Percentiles rank a stretch among this genome's conserved stretches.
phyloP scores from a whole-genome alignment of 2,329 filamentous ascomycete species.

The Ophiostoma sp. region DNA sequence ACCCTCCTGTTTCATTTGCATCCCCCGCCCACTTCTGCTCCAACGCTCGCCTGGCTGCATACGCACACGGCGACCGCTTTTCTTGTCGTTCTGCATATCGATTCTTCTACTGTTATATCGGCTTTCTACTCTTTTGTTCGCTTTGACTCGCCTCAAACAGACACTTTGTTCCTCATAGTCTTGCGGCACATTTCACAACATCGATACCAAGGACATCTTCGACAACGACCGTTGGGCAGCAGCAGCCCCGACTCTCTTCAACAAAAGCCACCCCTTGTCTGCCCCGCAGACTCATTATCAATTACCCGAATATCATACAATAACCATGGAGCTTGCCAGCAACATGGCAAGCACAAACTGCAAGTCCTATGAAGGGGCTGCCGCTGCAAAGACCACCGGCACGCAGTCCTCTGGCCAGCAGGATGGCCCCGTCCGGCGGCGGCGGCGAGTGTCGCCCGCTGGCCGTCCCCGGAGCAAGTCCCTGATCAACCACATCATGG shows the following conservation, averaged over 20 bases:
- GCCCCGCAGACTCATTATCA: not conserved
- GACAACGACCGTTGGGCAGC: not conserved
- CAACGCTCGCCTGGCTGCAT: slow-evolving; percentile 7
- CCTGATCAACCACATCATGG: slow-evolving; percentile 56
- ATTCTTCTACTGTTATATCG: not conserved
- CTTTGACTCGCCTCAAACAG: not conserved
- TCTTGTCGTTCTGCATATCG: not conserved
- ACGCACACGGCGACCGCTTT: not conserved
- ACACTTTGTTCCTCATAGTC: not conserved
- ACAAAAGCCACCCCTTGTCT: slow-evolving; percentile 9
- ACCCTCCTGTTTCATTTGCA: not conserved
- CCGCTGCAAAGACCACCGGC: slow-evolving; percentile 40
- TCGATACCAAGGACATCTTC: no score
- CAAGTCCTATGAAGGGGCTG: slow-evolving; percentile 31
- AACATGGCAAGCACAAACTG: slow-evolving; percentile 27
- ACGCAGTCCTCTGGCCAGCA: slow-evolving; percentile 34
- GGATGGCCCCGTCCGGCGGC: slow-evolving; percentile 34
- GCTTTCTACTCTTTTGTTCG: not conserved
- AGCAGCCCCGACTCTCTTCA: not conserved
- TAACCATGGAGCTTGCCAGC: slow-evolving; percentile 25
- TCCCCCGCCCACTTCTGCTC: slow-evolving; percentile 5
- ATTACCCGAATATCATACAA: not conserved
- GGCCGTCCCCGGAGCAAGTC: slow-evolving; percentile 52
- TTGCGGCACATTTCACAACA: not conserved
- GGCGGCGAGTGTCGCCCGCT: slow-evolving; percentile 54